Conservation (phyloP, 805 yeast species). For the Barnettozyma vustinii region DNA sequence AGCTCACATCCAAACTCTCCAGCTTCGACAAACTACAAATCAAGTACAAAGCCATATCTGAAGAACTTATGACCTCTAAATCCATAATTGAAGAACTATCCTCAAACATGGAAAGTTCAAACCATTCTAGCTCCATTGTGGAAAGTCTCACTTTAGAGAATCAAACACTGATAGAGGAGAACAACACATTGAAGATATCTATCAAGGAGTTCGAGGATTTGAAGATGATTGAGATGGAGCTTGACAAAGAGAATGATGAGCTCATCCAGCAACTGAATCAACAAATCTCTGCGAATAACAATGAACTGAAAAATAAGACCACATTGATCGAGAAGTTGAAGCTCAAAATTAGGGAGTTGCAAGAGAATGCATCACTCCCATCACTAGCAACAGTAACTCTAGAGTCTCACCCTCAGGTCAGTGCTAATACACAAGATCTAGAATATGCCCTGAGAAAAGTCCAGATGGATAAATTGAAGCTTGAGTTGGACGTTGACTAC, state of each 20-base stretch:
- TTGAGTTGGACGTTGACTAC: neutral
- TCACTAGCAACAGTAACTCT: neutral
- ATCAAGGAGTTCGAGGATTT: constrained; percentile 44
- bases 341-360: constrained; percentile 16
- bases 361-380: neutral
- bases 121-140: constrained; percentile 29
- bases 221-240: constrained; percentile 42
- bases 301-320: constrained; percentile 16
- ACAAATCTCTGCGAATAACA: constrained; percentile 30
- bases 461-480: neutral
- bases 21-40: constrained; percentile 7
- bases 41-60: constrained; percentile 7
- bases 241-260: constrained; percentile 38
- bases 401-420: neutral
- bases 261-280: constrained; percentile 39
- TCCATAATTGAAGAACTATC: constrained; percentile 23
- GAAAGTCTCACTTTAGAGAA: constrained; percentile 33
- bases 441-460: neutral
- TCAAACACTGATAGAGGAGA: constrained; percentile 28
- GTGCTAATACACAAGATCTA: neutral
- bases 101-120: constrained; percentile 24
- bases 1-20: neutral
- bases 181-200: constrained; percentile 30
- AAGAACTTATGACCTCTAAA: constrained; percentile 14
- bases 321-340: constrained; percentile 9